phyloP scores from a whole-genome alignment of 2,329 filamentous ascomycete species.

The Fusarium buharicum region DNA sequence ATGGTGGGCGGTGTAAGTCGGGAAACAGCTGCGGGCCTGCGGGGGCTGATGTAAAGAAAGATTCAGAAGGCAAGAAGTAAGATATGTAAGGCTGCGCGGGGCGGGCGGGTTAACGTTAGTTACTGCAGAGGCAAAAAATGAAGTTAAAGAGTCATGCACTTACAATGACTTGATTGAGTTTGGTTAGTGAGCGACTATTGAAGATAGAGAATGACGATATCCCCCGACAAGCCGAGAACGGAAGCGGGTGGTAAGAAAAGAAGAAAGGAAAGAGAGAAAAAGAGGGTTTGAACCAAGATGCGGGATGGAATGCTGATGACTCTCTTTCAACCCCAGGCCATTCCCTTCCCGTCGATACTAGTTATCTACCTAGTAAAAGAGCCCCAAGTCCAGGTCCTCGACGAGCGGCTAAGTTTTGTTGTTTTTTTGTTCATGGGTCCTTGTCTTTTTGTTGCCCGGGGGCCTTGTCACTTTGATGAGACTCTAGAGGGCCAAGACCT shows the following conservation, averaged over 20 bases:
- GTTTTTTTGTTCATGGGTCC: conserved; percentile 36
- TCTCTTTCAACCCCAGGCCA: conserved; percentile 20
- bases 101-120: conserved; percentile 15
- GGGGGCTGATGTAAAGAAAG: conserved; percentile 28
- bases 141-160: conserved; percentile 19
- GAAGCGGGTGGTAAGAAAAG: conserved; percentile 23
- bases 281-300: conserved; percentile 26
- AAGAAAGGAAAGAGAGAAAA: conserved; percentile 7
- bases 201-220: conserved; percentile 6
- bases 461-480: conserved; percentile 31
- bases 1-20: conserved; percentile 46
- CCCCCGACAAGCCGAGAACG: conserved; percentile 12
- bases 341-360: conserved; percentile 27
- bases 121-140: conserved; percentile 14
- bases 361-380: not conserved
- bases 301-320: conserved; percentile 36
- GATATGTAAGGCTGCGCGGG: conserved; percentile 22
- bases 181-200: conserved; percentile 22
- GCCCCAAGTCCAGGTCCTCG: conserved; percentile 8
- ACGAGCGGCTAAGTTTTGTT: conserved; percentile 23
- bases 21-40: conserved; percentile 39
- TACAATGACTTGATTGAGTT: conserved; percentile 27
- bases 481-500: conserved; percentile 29
- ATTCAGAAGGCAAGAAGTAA: conserved; percentile 24
- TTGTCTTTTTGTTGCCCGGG: conserved; percentile 33